Conservation (phyloP, 1,284 basidiomycete species). For the Pyrrhoderma lamaoense region DNA sequence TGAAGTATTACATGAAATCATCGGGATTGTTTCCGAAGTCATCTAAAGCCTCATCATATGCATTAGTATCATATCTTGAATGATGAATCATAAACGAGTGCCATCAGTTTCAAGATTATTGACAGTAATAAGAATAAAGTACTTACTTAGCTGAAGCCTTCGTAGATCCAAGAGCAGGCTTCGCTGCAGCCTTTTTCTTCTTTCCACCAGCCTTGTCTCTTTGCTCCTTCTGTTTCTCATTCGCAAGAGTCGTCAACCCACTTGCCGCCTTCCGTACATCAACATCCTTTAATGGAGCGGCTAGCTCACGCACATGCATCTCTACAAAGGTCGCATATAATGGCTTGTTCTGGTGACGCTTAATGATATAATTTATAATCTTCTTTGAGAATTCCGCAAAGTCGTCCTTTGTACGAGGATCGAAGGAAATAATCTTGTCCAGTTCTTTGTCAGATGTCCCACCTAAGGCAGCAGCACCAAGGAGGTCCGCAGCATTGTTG, state of each 20-base stretch:
- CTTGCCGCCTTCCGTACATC: constrained; percentile 85
- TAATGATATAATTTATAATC: constrained; percentile 68
- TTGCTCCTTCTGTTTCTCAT: constrained; percentile 90
- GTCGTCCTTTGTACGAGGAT: constrained; percentile 82
- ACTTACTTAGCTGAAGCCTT: constrained; percentile 59
- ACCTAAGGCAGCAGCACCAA: constrained; percentile 65
- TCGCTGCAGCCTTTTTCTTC: constrained; percentile 76
- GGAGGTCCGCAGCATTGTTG: constrained; percentile 71
- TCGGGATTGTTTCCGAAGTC: constrained; percentile 65
- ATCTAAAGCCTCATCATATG: constrained; percentile 83
- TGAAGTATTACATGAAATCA: constrained; percentile 64
- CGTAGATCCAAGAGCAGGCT: constrained; percentile 66
- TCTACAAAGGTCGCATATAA: constrained; percentile 80
- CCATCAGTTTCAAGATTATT: neutral
- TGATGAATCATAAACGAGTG: constrained; percentile 4
- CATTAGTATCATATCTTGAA: constrained; percentile 61
- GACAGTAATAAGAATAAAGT: constrained; percentile 2
- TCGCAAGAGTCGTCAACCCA: constrained; percentile 75
- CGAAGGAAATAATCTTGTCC: constrained; percentile 59
- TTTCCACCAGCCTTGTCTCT: constrained; percentile 81
- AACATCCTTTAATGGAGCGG: constrained; percentile 72
- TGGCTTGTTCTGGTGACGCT: constrained; percentile 72
- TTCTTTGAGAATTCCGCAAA: constrained; percentile 65
- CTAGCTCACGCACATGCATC: constrained; percentile 68
- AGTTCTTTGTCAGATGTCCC: constrained; percentile 69